Conservation (phyloP, 176 grass and related monocot genomes). For the Urochloa ruziziensis region DNA sequence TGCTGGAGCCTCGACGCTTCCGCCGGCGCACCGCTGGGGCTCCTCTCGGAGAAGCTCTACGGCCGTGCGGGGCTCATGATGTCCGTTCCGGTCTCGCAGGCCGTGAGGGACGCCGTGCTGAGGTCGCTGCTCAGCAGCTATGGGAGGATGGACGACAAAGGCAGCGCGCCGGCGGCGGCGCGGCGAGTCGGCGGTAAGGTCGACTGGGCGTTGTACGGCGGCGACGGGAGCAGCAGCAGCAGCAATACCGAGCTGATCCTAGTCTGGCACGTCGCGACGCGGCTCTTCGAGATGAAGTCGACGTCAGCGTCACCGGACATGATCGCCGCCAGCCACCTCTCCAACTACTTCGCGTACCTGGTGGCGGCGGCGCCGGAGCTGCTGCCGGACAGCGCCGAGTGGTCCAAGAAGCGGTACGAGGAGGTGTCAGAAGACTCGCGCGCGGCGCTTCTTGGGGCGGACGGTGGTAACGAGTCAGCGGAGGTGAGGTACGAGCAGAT, state of each 20-base stretch:
- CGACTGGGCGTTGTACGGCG: neutral
- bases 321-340: conserved; percentile 17
- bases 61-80: conserved; percentile 3
- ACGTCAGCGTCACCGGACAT: neutral
- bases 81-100: neutral
- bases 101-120: neutral
- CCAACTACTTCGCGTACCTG: conserved; percentile 35
- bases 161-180: neutral
- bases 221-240: neutral
- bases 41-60: neutral
- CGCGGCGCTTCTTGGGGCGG: neutral
- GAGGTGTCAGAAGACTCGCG: conserved; percentile 6
- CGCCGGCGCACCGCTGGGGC: neutral
- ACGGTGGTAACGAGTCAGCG: neutral
- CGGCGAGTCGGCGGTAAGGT: neutral
- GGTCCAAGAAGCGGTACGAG: conserved; percentile 8
- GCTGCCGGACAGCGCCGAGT: conserved; percentile 8
- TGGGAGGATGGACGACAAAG: neutral
- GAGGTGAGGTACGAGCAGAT: neutral
- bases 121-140: neutral
- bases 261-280: conserved; percentile 20
- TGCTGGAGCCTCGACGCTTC: conserved; percentile 25
- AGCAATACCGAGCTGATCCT: conserved; percentile 27
- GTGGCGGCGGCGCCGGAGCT: conserved; percentile 27
- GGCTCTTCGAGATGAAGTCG: conserved; percentile 38